Evolutionary conservation across 768 basidiomycete species (phyloP).

Genomic region (Terana coerulea): DNA sequence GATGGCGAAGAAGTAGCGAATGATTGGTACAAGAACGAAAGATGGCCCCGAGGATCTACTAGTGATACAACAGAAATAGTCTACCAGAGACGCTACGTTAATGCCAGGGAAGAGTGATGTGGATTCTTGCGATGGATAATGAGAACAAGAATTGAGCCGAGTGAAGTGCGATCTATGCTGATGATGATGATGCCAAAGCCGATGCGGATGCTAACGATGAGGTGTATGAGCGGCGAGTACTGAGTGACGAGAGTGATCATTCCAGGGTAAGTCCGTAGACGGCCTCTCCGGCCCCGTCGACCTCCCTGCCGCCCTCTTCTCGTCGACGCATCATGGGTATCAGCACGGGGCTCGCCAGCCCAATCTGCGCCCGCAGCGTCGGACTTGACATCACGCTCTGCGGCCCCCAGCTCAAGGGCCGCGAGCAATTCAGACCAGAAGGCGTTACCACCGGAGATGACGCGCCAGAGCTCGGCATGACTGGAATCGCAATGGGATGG

Average conservation of each 20-base stretch:
- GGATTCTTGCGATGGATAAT: neutral
- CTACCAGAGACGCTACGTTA: no score
- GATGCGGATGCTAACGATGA: neutral
- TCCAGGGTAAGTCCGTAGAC: conserved; percentile 57
- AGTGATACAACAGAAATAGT: conserved; percentile 3
- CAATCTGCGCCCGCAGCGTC: conserved; percentile 65
- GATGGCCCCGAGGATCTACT: neutral
- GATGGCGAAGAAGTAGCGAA: neutral
- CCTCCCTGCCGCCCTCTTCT: conserved; percentile 50
- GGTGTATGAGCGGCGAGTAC: neutral
- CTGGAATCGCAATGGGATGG: conserved; percentile 62
- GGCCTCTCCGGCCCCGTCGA: conserved; percentile 77
- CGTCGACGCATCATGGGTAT: conserved; percentile 56
- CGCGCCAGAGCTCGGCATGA: conserved; percentile 56
- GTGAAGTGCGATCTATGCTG: neutral
- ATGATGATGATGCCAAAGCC: neutral
- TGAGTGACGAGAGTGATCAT: conserved; percentile 9
- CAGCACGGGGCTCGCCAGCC: conserved; percentile 73
- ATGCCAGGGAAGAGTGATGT: no score
- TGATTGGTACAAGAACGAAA: neutral
- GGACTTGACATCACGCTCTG: conserved; percentile 68
- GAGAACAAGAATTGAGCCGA: neutral
- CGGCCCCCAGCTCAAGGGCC: conserved; percentile 34
- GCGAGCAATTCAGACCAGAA: conserved; percentile 34
- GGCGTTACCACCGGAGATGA: conserved; percentile 70